A percentile compares a stretch with the other conserved stretches of the same genome.
phyloP scores from a whole-genome alignment of 2,329 filamentous ascomycete species.

The Fusarium xyrophilum region DNA sequence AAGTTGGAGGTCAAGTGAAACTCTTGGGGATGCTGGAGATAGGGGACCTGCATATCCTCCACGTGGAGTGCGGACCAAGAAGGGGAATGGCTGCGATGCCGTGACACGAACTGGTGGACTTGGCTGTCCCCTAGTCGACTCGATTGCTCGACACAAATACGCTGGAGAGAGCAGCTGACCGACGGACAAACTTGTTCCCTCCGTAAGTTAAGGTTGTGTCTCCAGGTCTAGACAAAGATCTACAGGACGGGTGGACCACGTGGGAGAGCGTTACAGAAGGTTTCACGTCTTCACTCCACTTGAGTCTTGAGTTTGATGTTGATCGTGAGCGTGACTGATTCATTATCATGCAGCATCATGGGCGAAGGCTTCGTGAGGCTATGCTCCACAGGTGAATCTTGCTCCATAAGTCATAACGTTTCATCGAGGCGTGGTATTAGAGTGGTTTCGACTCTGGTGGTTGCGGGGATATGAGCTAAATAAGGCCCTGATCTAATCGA shows the following conservation, averaged over 20 bases:
- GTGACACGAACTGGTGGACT: conserved; percentile 10
- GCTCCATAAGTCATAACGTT: background rate
- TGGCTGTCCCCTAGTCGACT: background rate
- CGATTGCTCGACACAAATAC: background rate
- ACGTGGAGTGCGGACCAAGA: conserved; percentile 30
- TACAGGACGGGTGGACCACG: conserved; percentile 29
- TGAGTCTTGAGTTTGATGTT: conserved; percentile 18
- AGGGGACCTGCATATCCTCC: conserved; percentile 39
- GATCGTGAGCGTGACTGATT: conserved; percentile 13
- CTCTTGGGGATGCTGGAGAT: conserved; percentile 22
- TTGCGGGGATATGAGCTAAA: conserved; percentile 6
- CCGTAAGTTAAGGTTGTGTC: conserved; percentile 14
- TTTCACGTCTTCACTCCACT: conserved; percentile 12
- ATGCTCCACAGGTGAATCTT: background rate
- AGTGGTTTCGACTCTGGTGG: conserved; percentile 11
- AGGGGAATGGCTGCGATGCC: conserved; percentile 18
- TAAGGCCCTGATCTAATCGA: too few relatives aligned
- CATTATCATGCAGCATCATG: background rate
- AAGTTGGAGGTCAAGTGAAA: conserved; percentile 20
- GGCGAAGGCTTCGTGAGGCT: background rate
- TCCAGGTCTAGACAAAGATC: conserved; percentile 1
- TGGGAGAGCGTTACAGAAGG: conserved; percentile 25
- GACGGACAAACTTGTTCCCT: background rate
- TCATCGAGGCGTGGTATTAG: conserved; percentile 21
- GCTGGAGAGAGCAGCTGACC: background rate